Conservation (phyloP, 176 grass and related monocot genomes). For the Rhynchospora tenuis region DNA sequence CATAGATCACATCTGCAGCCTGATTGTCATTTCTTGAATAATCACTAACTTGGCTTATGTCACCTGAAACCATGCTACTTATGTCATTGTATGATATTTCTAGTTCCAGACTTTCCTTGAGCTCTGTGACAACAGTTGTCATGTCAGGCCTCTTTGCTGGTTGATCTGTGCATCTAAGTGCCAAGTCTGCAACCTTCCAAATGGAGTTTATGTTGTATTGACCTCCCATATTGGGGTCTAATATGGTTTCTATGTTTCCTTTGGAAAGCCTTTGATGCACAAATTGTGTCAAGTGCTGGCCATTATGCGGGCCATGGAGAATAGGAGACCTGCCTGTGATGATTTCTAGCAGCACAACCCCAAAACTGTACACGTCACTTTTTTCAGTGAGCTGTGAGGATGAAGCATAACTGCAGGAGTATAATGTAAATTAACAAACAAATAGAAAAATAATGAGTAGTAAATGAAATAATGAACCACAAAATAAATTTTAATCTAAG, state of each 20-base stretch:
- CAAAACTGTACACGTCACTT: conserved; percentile 49
- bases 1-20: not conserved
- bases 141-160: conserved; percentile 36
- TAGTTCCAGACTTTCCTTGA: not conserved
- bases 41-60: not conserved
- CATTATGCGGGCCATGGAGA: conserved; percentile 5
- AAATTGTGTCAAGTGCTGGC: conserved; percentile 24
- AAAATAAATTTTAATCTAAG: not conserved
- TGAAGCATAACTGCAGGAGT: conserved; percentile 25
- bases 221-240: conserved; percentile 27
- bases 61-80: not conserved
- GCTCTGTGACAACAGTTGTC: conserved; percentile 26
- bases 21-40: conserved; percentile 4
- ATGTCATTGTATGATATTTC: not conserved
- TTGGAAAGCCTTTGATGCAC: conserved; percentile 25
- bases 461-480: not conserved
- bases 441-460: not conserved
- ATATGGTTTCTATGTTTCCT: conserved; percentile 44
- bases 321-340: conserved; percentile 36
- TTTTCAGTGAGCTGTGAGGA: conserved; percentile 34
- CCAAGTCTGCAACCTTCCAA: conserved; percentile 41
- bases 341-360: conserved; percentile 39
- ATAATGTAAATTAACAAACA: not conserved
- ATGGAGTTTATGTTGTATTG: conserved; percentile 41
- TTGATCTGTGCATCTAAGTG: conserved; percentile 21